Evolutionary conservation across 1,284 basidiomycete species (phyloP).

Genomic region (Ustilago lituana): DNA sequence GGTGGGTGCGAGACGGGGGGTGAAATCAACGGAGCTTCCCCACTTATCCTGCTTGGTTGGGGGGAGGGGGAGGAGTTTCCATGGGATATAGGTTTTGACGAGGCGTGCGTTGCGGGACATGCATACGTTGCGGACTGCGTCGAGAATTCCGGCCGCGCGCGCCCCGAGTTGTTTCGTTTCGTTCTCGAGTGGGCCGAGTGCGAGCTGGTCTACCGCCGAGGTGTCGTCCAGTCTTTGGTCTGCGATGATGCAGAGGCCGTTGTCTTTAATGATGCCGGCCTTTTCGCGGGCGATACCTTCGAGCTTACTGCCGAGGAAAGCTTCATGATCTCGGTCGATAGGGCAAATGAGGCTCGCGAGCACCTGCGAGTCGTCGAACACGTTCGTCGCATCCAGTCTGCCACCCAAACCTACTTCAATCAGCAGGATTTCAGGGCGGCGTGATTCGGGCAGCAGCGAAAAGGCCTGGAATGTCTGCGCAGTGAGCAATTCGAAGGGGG

Average conservation of each 20-base stretch:
- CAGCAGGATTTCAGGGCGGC: slow-evolving; percentile 79
- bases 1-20: slow-evolving; percentile 30
- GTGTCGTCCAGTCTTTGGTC: slow-evolving; percentile 50
- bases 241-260: slow-evolving; percentile 79
- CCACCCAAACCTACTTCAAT: slow-evolving; percentile 97
- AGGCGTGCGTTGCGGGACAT: slow-evolving; percentile 38
- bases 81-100: slow-evolving; percentile 48
- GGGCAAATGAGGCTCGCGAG: slow-evolving; percentile 83
- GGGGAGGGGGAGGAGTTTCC: slow-evolving; percentile 36
- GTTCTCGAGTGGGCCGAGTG: slow-evolving; percentile 38
- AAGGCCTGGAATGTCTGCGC: slow-evolving; percentile 70
- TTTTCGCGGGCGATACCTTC: slow-evolving; percentile 83
- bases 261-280: slow-evolving; percentile 78
- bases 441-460: slow-evolving; percentile 60
- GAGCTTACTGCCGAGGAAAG: slow-evolving; percentile 82
- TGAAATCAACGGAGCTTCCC: slow-evolving; percentile 32
- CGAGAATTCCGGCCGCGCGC: slow-evolving; percentile 43
- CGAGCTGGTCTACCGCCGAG: slow-evolving; percentile 24
- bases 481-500: slow-evolving; percentile 63
- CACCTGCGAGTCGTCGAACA: slow-evolving; percentile 75
- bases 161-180: slow-evolving; percentile 36
- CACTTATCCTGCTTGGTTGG: slow-evolving; percentile 25
- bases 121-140: slow-evolving; percentile 44
- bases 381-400: slow-evolving; percentile 89
- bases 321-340: slow-evolving; percentile 92